These are phyloP conservation scores for Adiantum capillusveneris DNA, from an alignment of 75 land plant species.

Conservation along the genomic window DNA sequence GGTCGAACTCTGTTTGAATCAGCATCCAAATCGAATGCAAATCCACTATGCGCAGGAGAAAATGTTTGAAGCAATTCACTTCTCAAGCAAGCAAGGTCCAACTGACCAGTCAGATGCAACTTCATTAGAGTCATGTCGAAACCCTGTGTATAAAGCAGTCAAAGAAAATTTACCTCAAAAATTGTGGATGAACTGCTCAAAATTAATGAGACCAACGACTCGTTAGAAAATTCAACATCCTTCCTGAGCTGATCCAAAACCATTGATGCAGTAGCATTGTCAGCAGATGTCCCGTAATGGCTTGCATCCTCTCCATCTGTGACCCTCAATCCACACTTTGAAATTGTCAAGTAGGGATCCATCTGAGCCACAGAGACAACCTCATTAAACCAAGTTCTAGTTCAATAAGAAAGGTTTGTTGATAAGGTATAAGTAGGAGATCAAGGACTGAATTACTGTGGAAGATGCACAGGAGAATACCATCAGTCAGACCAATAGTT, in stretches of 20 bases:
- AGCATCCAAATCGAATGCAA: background rate
- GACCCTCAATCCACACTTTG: background rate
- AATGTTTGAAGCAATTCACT: background rate
- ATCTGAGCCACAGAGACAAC: background rate
- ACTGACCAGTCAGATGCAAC: no score
- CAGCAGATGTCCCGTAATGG: constrained; percentile 62
- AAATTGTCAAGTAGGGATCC: background rate
- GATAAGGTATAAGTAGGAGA: no score
- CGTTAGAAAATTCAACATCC: constrained; percentile 40
- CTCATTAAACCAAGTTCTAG: no score
- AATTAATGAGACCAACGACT: constrained; percentile 55
- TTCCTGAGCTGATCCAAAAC: constrained; percentile 49
- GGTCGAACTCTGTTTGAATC: background rate
- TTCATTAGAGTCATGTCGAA: no score
- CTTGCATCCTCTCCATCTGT: constrained; percentile 1
- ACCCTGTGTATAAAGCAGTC: background rate
- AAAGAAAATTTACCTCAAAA: constrained; percentile 54
- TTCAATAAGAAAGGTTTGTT: no score
- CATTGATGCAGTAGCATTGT: constrained; percentile 50
- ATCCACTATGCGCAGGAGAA: background rate
- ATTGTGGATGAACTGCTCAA: constrained; percentile 41
- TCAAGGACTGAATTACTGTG: no score
- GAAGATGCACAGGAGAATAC: no score
- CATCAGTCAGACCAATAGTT: no score
- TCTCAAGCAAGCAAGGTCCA: no score